These are phyloP conservation scores for Protomyces arabidopsidicola DNA, from an alignment of 1,139 yeast species.

Conservation along the genomic window DNA sequence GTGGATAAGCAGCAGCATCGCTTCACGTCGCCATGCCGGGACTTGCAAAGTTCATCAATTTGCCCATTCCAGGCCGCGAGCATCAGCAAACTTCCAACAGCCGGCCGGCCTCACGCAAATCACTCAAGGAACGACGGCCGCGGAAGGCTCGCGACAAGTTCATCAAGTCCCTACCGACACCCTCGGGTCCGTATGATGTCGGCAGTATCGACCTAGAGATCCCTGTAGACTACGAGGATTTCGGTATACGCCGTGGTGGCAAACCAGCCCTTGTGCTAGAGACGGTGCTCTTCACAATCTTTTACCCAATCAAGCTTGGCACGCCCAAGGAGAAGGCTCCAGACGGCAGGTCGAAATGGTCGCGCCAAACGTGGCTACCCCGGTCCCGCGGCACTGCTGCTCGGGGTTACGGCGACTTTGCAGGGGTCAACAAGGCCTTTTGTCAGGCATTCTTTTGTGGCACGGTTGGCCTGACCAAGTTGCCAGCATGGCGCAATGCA, in stretches of 20 bases:
- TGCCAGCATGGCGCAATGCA: constrained; percentile 26
- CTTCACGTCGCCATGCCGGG: not conserved
- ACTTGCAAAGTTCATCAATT: not conserved
- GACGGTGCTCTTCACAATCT: constrained; percentile 22
- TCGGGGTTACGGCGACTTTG: constrained; percentile 25
- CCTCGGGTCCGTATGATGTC: constrained; percentile 25
- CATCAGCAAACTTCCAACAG: constrained; percentile 2
- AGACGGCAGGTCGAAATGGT: constrained; percentile 21
- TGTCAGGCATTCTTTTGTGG: constrained; percentile 11
- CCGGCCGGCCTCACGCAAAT: constrained; percentile 2
- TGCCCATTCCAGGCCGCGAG: not conserved
- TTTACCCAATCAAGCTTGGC: constrained; percentile 18
- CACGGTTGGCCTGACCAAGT: constrained; percentile 25
- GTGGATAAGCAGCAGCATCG: too few relatives aligned
- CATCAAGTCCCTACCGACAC: constrained; percentile 20
- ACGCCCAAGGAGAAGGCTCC: constrained; percentile 10
- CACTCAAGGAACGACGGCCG: constrained; percentile 22
- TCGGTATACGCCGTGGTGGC: constrained; percentile 12
- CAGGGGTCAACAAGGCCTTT: constrained; percentile 20
- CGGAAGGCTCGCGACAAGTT: constrained; percentile 8
- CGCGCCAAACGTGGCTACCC: constrained; percentile 24
- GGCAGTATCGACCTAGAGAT: constrained; percentile 26
- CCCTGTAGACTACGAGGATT: constrained; percentile 13
- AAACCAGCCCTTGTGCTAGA: constrained; percentile 11
- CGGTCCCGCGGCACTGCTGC: constrained; percentile 5